Percentiles rank a stretch among this genome's conserved stretches.
Conservation (phyloP, 139 green algal species). For the Auxenochlorella protothecoides region DNA sequence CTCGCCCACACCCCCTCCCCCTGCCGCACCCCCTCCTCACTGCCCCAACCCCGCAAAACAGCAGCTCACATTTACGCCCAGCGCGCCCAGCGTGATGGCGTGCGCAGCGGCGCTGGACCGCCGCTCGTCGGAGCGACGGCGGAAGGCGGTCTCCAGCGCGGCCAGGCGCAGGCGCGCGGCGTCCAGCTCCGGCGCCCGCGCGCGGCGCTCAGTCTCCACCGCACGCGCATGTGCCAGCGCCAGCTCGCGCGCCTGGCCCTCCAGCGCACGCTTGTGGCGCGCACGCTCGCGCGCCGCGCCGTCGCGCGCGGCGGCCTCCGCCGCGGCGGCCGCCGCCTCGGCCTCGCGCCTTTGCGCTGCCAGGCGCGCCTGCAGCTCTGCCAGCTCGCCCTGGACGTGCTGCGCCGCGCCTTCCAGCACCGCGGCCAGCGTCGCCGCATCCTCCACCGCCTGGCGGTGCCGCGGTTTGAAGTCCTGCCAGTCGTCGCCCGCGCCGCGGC, state of each 20-base stretch:
- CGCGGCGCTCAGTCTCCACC: neutral
- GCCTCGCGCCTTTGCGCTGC: conserved; percentile 1
- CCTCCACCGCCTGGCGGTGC: conserved; percentile 22
- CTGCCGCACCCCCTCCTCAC: no score
- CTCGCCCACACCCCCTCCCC: no score
- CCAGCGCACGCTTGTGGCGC: neutral
- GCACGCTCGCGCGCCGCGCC: conserved; percentile 2
- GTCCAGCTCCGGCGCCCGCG: neutral
- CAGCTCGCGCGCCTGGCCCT: neutral
- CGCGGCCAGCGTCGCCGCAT: conserved; percentile 8
- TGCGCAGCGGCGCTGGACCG: no score
- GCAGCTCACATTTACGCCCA: no score
- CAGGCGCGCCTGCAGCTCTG: conserved; percentile 1
- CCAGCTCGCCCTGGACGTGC: neutral
- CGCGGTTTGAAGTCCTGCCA: conserved; percentile 12
- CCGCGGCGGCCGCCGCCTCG: conserved; percentile 8
- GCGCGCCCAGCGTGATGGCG: no score
- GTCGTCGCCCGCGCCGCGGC: neutral
- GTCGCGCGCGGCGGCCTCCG: neutral
- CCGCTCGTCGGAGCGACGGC: no score
- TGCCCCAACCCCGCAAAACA: no score
- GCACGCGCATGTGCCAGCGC: neutral
- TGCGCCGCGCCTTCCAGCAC: conserved; percentile 2
- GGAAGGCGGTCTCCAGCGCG: neutral
- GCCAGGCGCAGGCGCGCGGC: neutral